Evolutionary conservation across 495 filamentous ascomycete species (phyloP).

Genomic region (Aspergillus egyptiacus): DNA sequence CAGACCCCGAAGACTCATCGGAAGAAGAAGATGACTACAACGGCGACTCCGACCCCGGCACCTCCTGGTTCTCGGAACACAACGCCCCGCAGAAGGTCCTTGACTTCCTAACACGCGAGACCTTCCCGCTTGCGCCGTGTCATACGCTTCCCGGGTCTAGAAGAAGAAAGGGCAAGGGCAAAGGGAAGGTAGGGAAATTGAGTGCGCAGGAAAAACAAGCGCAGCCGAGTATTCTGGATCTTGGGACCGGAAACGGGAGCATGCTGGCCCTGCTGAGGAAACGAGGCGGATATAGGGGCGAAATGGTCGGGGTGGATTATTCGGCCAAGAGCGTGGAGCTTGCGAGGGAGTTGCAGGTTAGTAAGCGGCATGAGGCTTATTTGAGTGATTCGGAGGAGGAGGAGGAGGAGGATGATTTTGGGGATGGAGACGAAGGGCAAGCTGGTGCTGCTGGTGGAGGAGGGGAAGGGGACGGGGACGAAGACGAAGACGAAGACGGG

Average conservation of each 20-base stretch:
- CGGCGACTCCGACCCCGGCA: conserved; percentile 41
- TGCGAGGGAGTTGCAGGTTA: conserved; percentile 47
- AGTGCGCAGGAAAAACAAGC: not conserved
- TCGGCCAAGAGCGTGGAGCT: conserved; percentile 65
- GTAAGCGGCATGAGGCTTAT: conserved; percentile 38
- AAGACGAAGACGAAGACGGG: not conserved
- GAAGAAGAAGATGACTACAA: conserved; percentile 15
- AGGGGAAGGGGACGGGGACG: conserved; percentile 13
- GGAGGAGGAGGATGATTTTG: conserved; percentile 11
- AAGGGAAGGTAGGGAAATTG: not conserved
- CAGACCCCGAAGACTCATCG: not conserved
- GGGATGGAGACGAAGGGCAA: conserved; percentile 31
- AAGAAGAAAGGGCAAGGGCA: conserved; percentile 4
- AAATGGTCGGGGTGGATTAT: conserved; percentile 85
- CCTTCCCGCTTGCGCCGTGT: conserved; percentile 35
- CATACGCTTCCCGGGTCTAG: conserved; percentile 18
- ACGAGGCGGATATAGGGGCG: conserved; percentile 49
- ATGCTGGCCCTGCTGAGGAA: conserved; percentile 70
- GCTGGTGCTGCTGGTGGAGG: conserved; percentile 23
- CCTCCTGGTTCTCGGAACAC: conserved; percentile 50
- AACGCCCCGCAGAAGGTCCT: conserved; percentile 47
- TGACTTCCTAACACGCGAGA: conserved; percentile 32
- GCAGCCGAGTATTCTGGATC: conserved; percentile 54
- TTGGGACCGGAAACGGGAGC: conserved; percentile 91
- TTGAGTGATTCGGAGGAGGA: conserved; percentile 24